Base-by-base conservation (phyloP, 768 basidiomycete genomes). In the Baorangia bicolor region DNA sequence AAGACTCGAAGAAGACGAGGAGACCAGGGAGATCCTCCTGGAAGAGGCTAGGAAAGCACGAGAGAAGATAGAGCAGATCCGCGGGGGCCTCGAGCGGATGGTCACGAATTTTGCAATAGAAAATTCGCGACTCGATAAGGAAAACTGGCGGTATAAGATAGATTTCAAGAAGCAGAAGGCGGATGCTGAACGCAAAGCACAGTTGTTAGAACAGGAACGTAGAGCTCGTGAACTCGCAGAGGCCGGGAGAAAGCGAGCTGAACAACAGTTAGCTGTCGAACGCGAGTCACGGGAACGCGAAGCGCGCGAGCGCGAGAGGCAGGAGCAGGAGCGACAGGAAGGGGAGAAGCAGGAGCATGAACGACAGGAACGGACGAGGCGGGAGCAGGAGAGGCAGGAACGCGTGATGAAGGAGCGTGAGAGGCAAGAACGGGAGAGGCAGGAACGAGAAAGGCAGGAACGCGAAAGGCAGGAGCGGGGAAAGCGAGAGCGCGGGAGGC, bases 1-100 rank as follows among this genome's bases (percentile, higher is more conserved):
- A 3, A 73, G 74, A 52, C 63, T 73, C 12, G 60, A 57, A 30
- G 74, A 79, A 31, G 79, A 81, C 53, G 77, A 77, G 49, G 80
- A 78, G 59, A 78, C 75, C 2, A 68, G 67, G 46, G 60, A 59
- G 41, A 75, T 78, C 58, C 68, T 82, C 18, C 77, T 77, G 46
- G 62, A 70, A 20, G 80, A 79, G 50, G 71, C 72, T 6, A 68
- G 61, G 55, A 74, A 71, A 51, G 68, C 78, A n/a, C 72, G 77
- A 54, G 64, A 65, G n/a, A 77, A 76, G 56, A 76, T 81, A 54
- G 61, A 66, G 21, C 64, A 74, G 8, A 72, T 81, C 11, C 75
- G 77, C 33, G 49, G 54, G 5, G 77, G 78, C 39, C 70, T 78
- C 1, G 64, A 70, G 54, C 75, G 70, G 39, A 69, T 81, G 60